Base-by-base conservation (phyloP, 2,329 filamentous ascomycete species). In the Sporothrix dimorphospora region DNA sequence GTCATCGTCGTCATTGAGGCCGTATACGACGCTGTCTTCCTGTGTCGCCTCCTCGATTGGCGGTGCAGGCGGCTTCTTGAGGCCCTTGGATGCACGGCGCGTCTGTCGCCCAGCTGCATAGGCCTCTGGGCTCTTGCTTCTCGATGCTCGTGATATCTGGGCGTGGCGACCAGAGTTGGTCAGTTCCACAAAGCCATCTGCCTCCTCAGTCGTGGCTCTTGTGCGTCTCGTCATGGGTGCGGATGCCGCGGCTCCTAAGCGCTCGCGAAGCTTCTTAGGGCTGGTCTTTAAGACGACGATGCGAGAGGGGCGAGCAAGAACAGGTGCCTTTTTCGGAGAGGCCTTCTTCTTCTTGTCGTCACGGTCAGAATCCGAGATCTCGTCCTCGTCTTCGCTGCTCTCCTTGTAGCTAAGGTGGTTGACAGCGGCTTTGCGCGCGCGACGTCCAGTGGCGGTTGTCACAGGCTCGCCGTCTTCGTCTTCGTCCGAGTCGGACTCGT, bases 141-240 rank as follows among this genome's bases (percentile, higher is more conserved):
- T 87, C 55, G 85, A 84, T 21, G 81, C 81, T 51, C 86, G 82
- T 40, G 84, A 80, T 1, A 82, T 78, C 53, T 83, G 82, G 24
- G 84, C 85, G 74, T 91, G 88, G 72, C 83, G 85, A n/a, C 89
- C 89, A 8, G 89, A 90, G 75, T 83, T 87, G 6, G 88, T 87
- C 16, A 91, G 81, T 76, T 90, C 87, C 4, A 89, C 78, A 7
- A 89, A 83, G 57, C 89, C 86, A 40, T 86, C 85, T 0, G 82
- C 82, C 63, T 89, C 87, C 59, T 85, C 87, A 3, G 87, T 88
- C 71, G 81, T 84, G 19, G 85, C 86, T 42, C 88, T 81, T 12
- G 88, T 89, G 75, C 86, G 82, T 45, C 87, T 83, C 51, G 83
- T 83, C 1, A 76, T 73, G 9, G 75, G 27, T 1, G 72, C 70